Evolutionary conservation across 2,329 filamentous ascomycete genomes (phyloP), one percentile per base, ranked within the genome.

Genomic region (Xylariaceae sp.): DNA sequence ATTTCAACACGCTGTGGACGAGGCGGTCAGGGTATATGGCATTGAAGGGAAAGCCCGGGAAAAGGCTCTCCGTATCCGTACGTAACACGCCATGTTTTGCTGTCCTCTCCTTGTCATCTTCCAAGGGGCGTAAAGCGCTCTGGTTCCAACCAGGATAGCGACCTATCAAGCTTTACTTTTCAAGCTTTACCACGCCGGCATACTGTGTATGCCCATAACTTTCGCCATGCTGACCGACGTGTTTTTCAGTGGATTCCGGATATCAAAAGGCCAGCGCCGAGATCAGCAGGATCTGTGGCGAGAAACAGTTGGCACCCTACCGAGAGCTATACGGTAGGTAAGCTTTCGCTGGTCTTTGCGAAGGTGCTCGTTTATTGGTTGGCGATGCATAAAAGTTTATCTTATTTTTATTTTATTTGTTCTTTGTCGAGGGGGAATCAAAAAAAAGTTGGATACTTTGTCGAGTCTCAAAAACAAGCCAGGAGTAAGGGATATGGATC

Each of bases 251-350:
- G 54, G 58, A 60, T 53, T 41, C 57, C 31, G 59, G 54, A 29
- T 61, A 60, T 50, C 59, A 61, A 26, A 60, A 56, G 44, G 59
- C 59, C 27, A 61, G 59, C 49, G 59, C 54, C 11, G 59, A 61
- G 46, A 58, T 60, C n/a, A 61, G 59, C 42, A 55, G 57, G 46
- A 44, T 55, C 19, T 61, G 59, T 39, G 59, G 59, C 37, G 59
- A 61, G 53, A 52, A 47, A 41, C 59, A 61, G 47, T 48, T 61
- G 27, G 59, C 59, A 44, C 59, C 59, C 29, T 61, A 61, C 49
- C 59, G 55, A 40, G 53, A 60, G 35, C 31, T 60, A 4, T 60
- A 60, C 30, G 58, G 58, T 12, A 60, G 58, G 49, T 60, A 39
- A 19, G 19, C 49, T 19, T 48, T 50, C 11, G 31, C 35, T 37